Evolutionary conservation across 768 basidiomycete species (phyloP), one percentile per base, ranked within the genome.

Genomic region (Trametes cinnabarina): DNA sequence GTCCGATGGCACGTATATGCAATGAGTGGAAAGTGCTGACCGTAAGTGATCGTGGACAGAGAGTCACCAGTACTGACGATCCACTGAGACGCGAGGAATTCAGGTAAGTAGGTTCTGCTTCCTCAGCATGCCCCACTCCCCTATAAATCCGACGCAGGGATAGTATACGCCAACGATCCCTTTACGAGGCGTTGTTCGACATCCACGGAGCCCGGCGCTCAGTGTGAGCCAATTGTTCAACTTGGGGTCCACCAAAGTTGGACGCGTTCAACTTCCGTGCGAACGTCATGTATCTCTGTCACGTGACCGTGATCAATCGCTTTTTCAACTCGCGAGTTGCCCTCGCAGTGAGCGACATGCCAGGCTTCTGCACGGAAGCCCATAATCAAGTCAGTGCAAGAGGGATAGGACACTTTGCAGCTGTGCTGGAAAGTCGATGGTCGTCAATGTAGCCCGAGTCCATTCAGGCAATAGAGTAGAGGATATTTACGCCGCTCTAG

Each of bases 221-320:
- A n/a, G 40, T 15, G 17, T 32, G 23, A 7, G 15, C 2, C 32
- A 37, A 37, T 47, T 53, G 52, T 46, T 46, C 30, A 53, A 46
- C 32, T 39, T 47, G 22, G 20, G 23, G 17, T n/a, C 26, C 47
- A 15, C 6, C 30, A 17, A n/a, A 15, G 20, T 17, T 46, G 30
- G 23, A 54, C 52, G 52, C 42, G 52, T 54, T 54, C 42, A 44
- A n/a, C n/a, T n/a, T n/a, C n/a, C n/a, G n/a, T n/a, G n/a, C n/a
- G n/a, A n/a, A n/a, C n/a, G n/a, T n/a, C n/a, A n/a, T 44, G 35
- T 39, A 6, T 5, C 53, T 4, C 3, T 5, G 17, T 10, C 53
- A 55, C 44, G 46, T 55, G 53, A 20, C 12, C 51, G 51, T 17
- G 28, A 26, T 32, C 30, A 32, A n/a, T n/a, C n/a, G n/a, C n/a